Evolutionary conservation across 441 rosid genomes (phyloP), one percentile per base, ranked within the genome.

Genomic region (Macaranga tanarius): DNA sequence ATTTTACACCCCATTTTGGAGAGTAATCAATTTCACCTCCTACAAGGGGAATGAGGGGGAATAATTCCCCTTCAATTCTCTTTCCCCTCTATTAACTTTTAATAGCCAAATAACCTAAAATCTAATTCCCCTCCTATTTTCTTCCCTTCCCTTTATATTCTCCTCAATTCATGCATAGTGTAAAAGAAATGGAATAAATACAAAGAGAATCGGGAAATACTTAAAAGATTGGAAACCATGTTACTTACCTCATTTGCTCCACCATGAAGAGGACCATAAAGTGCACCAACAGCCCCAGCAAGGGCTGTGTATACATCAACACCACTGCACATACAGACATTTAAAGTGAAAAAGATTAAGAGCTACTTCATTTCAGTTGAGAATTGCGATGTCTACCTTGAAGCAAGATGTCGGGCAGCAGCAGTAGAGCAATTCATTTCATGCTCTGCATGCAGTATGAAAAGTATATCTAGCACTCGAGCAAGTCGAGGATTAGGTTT

Each of bases 401-500:
- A 95, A 47, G 98, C 97, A 78, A 95, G 99, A 85, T 95, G 99
- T 60, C 97, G 89, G 47, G 97, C 99, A 84, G 99, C 98, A 77
- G 98, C 79, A 31, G 99, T 93, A 9, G 98, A 93, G 74, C 99
- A 95, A 77, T 95, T 93, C 99, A 95, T 94, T 79, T 94, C 99
- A 84, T 94, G 99, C 80, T 94, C 99, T 19, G 99, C 99, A 75
- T 92, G 99, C 70, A 95, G 80, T 75, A 95, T 89, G 81, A 95
- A 95, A 79, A 95, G 94, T 47, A 93, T 65, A 75, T 95, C 99
- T 31, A 95, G 73, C 61, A 90, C 99, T 69, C 94, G 86, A 75
- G 98, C 98, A 50, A 95, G 81, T 69, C 92, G 90, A 74, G 98
- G 92, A 82, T 93, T 95, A 59, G 99, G 99, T 76, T 86, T 90